Conservation (phyloP, 2,329 filamentous ascomycete species). For the Colletotrichum navitas region DNA sequence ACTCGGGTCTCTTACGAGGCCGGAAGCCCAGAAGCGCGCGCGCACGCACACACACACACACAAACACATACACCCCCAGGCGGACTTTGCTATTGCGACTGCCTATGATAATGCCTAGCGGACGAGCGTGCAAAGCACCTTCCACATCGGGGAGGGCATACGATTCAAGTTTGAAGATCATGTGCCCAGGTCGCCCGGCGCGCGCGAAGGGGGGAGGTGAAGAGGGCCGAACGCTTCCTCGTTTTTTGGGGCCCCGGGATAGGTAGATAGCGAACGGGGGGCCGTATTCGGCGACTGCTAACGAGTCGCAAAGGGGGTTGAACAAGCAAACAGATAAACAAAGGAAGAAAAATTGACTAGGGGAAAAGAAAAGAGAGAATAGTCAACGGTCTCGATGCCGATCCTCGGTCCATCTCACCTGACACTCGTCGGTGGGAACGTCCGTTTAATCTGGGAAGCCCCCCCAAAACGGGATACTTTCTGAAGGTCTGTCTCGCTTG, state of each 20-base stretch:
- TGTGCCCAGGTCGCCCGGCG: not conserved
- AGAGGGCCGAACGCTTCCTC: too few species aligned
- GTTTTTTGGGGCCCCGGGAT: too few species aligned
- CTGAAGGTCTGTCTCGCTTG: not conserved
- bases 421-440: slow-evolving; percentile 20
- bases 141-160: slow-evolving; percentile 17
- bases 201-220: not conserved
- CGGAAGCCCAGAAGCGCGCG: not conserved
- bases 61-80: not conserved
- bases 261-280: slow-evolving; percentile 11
- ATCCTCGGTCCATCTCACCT: slow-evolving; percentile 33
- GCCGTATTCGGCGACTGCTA: not conserved
- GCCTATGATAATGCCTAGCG: not conserved
- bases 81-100: not conserved
- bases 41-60: not conserved
- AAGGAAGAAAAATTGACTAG: not conserved
- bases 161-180: not conserved
- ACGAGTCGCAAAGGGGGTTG: not conserved
- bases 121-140: slow-evolving; percentile 21
- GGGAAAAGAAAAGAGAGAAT: slow-evolving; percentile 23
- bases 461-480: not conserved
- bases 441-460: not conserved
- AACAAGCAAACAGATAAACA: not conserved
- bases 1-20: slow-evolving; percentile 25
- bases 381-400: slow-evolving; percentile 33